Evolutionary conservation across 1,284 basidiomycete genomes (phyloP).

Genomic region (Meira nashicola): DNA sequence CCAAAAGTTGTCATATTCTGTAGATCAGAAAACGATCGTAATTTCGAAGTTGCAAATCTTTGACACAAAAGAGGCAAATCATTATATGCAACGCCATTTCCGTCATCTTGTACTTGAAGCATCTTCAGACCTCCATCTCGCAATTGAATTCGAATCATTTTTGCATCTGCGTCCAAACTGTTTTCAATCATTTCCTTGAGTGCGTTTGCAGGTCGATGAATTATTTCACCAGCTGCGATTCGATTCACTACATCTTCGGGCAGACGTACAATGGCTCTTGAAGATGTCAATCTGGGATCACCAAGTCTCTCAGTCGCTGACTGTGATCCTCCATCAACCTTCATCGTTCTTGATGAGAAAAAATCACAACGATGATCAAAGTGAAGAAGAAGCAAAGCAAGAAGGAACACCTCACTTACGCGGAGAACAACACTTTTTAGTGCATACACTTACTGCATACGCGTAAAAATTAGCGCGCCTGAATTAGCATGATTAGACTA

Average conservation of each 20-base stretch:
- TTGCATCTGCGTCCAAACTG: conserved; percentile 83
- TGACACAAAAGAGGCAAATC: conserved; percentile 89
- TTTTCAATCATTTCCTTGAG: conserved; percentile 96
- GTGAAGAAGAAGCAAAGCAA: not conserved
- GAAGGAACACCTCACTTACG: no score
- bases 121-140: conserved; percentile 95
- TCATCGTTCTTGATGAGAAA: no score
- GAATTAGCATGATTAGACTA: no score
- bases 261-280: conserved; percentile 30
- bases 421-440: no score
- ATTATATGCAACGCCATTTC: conserved; percentile 76
- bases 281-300: conserved; percentile 6
- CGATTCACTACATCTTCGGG: conserved; percentile 60
- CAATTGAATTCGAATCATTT: conserved; percentile 76
- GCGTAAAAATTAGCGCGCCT: no score
- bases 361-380: no score
- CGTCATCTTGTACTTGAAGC: conserved; percentile 94
- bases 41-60: conserved; percentile 91
- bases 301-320: no score
- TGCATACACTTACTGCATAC: no score
- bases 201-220: conserved; percentile 90
- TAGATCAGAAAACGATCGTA: conserved; percentile 80
- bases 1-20: conserved; percentile 85
- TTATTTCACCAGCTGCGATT: conserved; percentile 70
- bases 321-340: no score